phyloP scores from a whole-genome alignment of 371 early-diverging fungal species.

The Mortierella sp. region DNA sequence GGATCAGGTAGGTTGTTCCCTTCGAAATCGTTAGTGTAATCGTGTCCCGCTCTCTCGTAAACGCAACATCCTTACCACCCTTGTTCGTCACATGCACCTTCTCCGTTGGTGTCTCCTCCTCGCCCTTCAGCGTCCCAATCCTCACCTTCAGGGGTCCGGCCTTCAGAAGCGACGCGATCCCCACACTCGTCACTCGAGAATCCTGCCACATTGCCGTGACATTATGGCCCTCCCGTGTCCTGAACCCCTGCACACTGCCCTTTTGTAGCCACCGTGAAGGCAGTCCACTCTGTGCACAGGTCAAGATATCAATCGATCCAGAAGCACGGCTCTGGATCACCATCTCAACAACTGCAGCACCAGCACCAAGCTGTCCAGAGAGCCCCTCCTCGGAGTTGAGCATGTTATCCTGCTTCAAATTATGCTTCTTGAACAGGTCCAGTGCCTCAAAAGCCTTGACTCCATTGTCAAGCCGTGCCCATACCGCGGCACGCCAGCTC shows the following conservation, averaged over 20 bases:
- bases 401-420: conserved; percentile 14
- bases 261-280: conserved; percentile 30
- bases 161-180: conserved; percentile 13
- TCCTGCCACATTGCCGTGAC: conserved; percentile 29
- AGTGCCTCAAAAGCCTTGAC: conserved; percentile 12
- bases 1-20: conserved; percentile 33
- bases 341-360: conserved; percentile 50
- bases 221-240: conserved; percentile 43
- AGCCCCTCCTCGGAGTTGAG: conserved; percentile 30
- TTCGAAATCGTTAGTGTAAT: conserved; percentile 29
- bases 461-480: conserved; percentile 42
- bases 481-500: conserved; percentile 45
- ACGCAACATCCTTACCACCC: conserved; percentile 22
- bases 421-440: conserved; percentile 22
- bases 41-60: conserved; percentile 13
- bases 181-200: conserved; percentile 16
- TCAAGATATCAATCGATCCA: conserved; percentile 22
- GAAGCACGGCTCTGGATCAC: conserved; percentile 30
- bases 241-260: conserved; percentile 32
- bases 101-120: conserved; percentile 23
- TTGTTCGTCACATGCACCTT: conserved; percentile 34
- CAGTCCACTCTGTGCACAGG: conserved; percentile 11
- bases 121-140: conserved; percentile 29
- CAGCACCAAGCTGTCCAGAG: conserved; percentile 32
- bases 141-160: conserved; percentile 9